These are phyloP conservation scores for Microdochium bolleyi DNA, from an alignment of 2,329 filamentous ascomycete species.

Conservation along the genomic window DNA sequence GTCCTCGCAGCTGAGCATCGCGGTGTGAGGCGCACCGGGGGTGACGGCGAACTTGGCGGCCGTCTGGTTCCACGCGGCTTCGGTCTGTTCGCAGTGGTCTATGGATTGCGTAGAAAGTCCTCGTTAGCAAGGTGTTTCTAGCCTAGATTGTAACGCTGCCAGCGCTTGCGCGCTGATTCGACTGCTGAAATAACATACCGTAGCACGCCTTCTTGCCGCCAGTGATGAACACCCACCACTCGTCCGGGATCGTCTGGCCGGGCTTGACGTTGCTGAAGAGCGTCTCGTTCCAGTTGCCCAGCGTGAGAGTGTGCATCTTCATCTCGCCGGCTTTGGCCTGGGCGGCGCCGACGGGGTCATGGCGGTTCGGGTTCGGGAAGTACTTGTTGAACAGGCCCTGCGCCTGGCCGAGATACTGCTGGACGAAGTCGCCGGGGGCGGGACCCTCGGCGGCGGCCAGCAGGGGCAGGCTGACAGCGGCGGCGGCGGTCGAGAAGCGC, in stretches of 20 bases:
- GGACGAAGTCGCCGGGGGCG: constrained; percentile 31
- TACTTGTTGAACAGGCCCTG: constrained; percentile 44
- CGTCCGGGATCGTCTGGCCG: constrained; percentile 54
- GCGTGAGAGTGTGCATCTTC: constrained; percentile 50
- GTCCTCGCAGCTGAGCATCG: constrained; percentile 64
- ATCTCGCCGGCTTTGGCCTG: constrained; percentile 41
- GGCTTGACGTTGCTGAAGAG: constrained; percentile 55
- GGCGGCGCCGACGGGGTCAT: constrained; percentile 32
- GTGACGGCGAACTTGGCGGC: constrained; percentile 53
- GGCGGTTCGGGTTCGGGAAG: constrained; percentile 38
- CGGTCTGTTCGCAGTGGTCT: constrained; percentile 59
- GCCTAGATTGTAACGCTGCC: no score
- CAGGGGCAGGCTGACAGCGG: constrained; percentile 44
- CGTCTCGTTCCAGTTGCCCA: constrained; percentile 64
- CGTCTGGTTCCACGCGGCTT: constrained; percentile 60
- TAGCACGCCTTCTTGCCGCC: constrained; percentile 75
- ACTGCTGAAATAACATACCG: constrained; percentile 29
- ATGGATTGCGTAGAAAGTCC: background rate
- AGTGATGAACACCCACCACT: constrained; percentile 69
- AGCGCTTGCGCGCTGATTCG: no score
- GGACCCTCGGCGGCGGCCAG: constrained; percentile 45
- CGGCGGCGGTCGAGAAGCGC: constrained; percentile 46
- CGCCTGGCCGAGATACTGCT: constrained; percentile 54
- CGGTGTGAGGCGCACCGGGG: constrained; percentile 58
- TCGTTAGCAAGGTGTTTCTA: background rate